Evolutionary conservation across 2,329 filamentous ascomycete species (phyloP).

Genomic region (Paraphoma chrysanthemicola): DNA sequence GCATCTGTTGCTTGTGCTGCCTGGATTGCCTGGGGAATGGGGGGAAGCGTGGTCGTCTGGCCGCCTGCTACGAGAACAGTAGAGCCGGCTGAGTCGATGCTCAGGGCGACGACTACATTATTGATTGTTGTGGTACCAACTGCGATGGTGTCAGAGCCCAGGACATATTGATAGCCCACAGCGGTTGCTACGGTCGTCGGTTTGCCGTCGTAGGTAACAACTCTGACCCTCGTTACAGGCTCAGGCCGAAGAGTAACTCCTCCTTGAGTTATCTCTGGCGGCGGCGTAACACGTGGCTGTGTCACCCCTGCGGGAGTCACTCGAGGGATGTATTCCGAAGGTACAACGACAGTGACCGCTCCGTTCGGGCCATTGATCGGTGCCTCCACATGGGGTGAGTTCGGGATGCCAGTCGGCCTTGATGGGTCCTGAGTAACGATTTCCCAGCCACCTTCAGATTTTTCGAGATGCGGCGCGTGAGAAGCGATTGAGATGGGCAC

Average conservation of each 20-base stretch:
- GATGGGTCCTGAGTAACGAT: not conserved
- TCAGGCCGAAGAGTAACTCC: conserved; percentile 1
- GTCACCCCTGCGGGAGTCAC: not conserved
- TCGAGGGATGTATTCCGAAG: not conserved
- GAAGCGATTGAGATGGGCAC: not conserved
- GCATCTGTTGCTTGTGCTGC: not conserved
- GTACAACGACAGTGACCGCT: not conserved
- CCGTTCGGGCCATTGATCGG: not conserved
- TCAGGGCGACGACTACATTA: conserved; percentile 14
- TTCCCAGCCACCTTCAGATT: conserved; percentile 1
- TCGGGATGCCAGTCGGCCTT: not conserved
- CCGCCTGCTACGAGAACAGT: conserved; percentile 22
- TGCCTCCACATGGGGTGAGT: not conserved
- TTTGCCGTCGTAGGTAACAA: conserved; percentile 2
- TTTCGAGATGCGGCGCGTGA: not conserved
- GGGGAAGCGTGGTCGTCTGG: conserved; percentile 19
- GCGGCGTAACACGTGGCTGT: conserved; percentile 1
- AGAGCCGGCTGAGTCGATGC: conserved; percentile 14
- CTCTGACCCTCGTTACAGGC: conserved; percentile 4
- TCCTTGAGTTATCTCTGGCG: not conserved
- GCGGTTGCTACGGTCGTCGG: conserved; percentile 1
- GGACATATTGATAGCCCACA: conserved; percentile 8
- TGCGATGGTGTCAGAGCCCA: conserved; percentile 18
- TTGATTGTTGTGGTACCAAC: conserved; percentile 14
- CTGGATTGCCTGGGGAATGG: conserved; percentile 2